Evolutionary conservation across 306 rosid genomes (phyloP).

Genomic region (Trichosanthes cucumerina): DNA sequence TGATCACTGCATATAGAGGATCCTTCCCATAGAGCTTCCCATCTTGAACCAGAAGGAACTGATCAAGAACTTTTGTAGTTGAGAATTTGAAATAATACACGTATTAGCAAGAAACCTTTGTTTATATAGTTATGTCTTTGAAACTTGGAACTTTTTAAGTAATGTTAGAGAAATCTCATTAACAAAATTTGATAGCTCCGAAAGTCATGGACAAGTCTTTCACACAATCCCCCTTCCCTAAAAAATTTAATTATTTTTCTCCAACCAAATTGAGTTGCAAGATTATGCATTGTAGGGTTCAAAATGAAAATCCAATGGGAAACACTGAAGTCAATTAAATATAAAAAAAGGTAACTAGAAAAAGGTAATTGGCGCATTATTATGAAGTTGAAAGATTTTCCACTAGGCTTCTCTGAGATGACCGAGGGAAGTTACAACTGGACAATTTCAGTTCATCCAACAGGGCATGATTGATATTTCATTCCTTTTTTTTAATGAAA

Average conservation of each 20-base stretch:
- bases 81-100: conserved; percentile 20
- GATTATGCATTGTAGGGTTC: not conserved
- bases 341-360: not conserved
- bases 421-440: not conserved
- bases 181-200: not conserved
- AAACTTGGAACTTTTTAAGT: not conserved
- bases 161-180: not conserved
- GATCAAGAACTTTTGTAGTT: conserved; percentile 33
- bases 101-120: conserved; percentile 3
- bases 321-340: not conserved
- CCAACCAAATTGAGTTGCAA: not conserved
- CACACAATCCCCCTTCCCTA: not conserved
- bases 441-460: not conserved
- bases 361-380: not conserved
- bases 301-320: not conserved
- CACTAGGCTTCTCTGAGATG: not conserved
- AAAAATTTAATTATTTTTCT: not conserved
- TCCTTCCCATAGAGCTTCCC: conserved; percentile 82
- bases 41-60: conserved; percentile 83
- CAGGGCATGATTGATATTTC: not conserved
- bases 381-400: not conserved
- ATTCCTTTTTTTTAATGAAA: too few species aligned
- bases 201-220: not conserved
- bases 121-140: not conserved
- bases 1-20: conserved; percentile 54